phyloP scores from a whole-genome alignment of 805 yeast genomes.

The Zygoascus ofunaensis region DNA sequence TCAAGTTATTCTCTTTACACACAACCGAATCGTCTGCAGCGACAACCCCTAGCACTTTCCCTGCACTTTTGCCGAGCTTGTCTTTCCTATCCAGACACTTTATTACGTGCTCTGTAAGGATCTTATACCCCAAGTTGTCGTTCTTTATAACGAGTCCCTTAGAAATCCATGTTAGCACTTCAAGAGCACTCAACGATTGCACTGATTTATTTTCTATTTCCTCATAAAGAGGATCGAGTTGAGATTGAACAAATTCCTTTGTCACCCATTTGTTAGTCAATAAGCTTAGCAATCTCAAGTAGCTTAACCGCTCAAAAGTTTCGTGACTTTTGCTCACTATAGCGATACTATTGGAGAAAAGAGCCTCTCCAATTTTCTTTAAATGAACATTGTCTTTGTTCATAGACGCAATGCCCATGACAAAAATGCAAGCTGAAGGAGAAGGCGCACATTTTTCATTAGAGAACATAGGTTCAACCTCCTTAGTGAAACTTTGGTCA shows the following conservation, averaged over 20 bases:
- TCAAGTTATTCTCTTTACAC: slow-evolving; percentile 44
- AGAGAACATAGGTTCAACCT: background rate
- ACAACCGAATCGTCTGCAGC: slow-evolving; percentile 60
- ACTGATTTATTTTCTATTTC: background rate
- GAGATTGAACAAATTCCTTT: background rate
- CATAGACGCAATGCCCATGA: background rate
- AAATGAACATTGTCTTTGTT: background rate
- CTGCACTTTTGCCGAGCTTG: slow-evolving; percentile 32
- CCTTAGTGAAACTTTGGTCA: background rate
- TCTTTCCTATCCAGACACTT: slow-evolving; percentile 31
- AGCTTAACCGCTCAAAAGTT: slow-evolving; percentile 40
- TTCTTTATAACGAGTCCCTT: slow-evolving; percentile 60
- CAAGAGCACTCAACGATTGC: slow-evolving; percentile 24
- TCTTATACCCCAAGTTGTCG: slow-evolving; percentile 33
- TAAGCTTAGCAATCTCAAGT: slow-evolving; percentile 47
- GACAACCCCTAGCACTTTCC: slow-evolving; percentile 54
- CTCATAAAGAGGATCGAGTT: background rate
- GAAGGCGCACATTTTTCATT: background rate
- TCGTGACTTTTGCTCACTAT: slow-evolving; percentile 19
- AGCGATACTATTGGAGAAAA: slow-evolving; percentile 8
- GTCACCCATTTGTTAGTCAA: slow-evolving; percentile 48
- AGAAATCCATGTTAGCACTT: slow-evolving; percentile 56
- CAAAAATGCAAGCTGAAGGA: background rate
- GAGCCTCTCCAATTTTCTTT: background rate
- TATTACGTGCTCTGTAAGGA: slow-evolving; percentile 26